These are phyloP conservation scores for Kuraishia cidri DNA, from an alignment of 805 yeast species.

Conservation along the genomic window DNA sequence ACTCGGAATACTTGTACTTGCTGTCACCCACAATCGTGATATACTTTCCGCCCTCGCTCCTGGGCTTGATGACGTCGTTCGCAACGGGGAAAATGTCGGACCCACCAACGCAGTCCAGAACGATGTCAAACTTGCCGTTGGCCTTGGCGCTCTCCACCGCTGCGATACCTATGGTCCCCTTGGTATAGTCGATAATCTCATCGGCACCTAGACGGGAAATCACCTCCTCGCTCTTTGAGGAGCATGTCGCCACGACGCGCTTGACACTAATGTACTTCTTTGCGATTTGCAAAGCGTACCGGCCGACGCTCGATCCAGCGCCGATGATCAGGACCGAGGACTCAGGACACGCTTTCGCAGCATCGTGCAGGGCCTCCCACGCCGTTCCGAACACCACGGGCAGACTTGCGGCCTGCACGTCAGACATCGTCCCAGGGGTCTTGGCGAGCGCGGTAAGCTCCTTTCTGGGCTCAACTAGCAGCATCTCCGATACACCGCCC, in stretches of 20 bases:
- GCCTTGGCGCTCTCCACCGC: constrained; percentile 18
- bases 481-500: background rate
- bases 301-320: constrained; percentile 66
- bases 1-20: constrained; percentile 23
- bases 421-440: constrained; percentile 36
- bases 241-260: constrained; percentile 49
- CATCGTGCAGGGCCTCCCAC: constrained; percentile 25
- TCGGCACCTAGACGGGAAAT: constrained; percentile 50
- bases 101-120: constrained; percentile 62
- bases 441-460: constrained; percentile 6
- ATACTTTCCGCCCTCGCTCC: constrained; percentile 36
- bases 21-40: constrained; percentile 51
- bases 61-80: constrained; percentile 33
- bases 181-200: constrained; percentile 46
- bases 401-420: constrained; percentile 55
- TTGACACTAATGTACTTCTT: constrained; percentile 35
- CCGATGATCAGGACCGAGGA: constrained; percentile 59
- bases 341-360: constrained; percentile 24
- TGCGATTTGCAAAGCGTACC: constrained; percentile 45
- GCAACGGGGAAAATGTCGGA: constrained; percentile 34
- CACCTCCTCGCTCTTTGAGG: constrained; percentile 33
- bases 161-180: constrained; percentile 26
- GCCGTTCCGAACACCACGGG: constrained; percentile 66
- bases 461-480: background rate
- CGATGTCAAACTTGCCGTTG: constrained; percentile 44